These are phyloP conservation scores for Pyrenophora graminea DNA, from an alignment of 2,329 filamentous ascomycete genomes.

Conservation along the genomic window DNA sequence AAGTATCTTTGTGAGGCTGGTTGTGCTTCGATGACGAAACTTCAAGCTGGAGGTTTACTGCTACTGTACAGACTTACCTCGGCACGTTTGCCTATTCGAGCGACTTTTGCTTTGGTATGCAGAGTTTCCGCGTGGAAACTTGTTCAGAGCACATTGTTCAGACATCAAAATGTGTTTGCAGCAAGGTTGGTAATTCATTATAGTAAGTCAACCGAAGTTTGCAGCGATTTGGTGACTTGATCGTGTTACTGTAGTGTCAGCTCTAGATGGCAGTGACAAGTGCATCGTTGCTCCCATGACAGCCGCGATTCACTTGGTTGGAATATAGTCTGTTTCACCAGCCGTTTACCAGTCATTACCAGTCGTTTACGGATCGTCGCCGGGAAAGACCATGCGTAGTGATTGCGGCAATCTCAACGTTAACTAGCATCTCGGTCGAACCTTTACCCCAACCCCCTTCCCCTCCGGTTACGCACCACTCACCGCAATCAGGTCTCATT, in stretches of 20 bases:
- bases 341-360: no score
- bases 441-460: not conserved
- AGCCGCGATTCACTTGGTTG: no score
- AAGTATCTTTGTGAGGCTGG: not conserved
- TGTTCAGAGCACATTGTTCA: not conserved
- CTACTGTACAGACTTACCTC: conserved; percentile 10
- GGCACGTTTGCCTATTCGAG: conserved; percentile 14
- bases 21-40: not conserved
- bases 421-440: not conserved
- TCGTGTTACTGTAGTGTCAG: not conserved
- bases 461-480: no score
- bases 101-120: not conserved
- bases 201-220: not conserved
- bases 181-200: not conserved
- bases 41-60: not conserved
- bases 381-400: no score
- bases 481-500: not conserved
- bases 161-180: not conserved
- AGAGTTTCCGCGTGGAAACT: not conserved
- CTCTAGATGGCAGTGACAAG: not conserved
- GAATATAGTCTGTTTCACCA: no score
- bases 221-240: not conserved
- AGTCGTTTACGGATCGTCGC: no score
- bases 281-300: not conserved
- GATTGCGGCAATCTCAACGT: no score